Evolutionary conservation across 192 early-diverging fungal genomes (phyloP).

Genomic region (Coemansia sp.): DNA sequence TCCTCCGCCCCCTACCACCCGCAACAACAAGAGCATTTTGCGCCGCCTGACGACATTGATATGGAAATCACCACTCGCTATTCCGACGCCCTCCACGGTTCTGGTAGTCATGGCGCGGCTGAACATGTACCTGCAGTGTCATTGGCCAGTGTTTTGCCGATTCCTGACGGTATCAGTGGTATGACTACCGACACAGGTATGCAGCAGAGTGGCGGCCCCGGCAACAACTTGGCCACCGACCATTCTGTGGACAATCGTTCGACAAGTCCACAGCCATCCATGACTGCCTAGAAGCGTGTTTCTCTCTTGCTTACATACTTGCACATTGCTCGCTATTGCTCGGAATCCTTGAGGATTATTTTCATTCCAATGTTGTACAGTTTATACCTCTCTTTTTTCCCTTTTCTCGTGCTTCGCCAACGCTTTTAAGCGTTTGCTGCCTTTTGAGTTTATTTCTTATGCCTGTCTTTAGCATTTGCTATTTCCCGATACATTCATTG

Average conservation of each 20-base stretch:
- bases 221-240: slow-evolving; percentile 6
- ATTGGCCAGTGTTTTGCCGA: slow-evolving; percentile 17
- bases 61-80: slow-evolving; percentile 4
- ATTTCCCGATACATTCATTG: no score
- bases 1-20: slow-evolving; percentile 13
- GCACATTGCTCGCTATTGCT: background rate
- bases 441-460: no score
- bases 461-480: no score
- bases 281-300: slow-evolving; percentile 3
- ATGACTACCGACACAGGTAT: background rate
- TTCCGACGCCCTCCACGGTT: background rate
- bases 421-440: no score
- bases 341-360: background rate
- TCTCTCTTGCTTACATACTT: background rate
- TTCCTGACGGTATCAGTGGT: slow-evolving; percentile 19
- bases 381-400: background rate
- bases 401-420: no score
- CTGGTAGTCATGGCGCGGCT: background rate
- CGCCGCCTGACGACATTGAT: background rate
- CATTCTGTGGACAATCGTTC: no score
- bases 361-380: background rate
- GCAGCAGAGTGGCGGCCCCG: slow-evolving; percentile 17
- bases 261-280: slow-evolving; percentile 17
- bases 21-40: slow-evolving; percentile 4
- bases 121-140: slow-evolving; percentile 11